These are phyloP conservation scores for Circinella minor DNA, from an alignment of 371 early-diverging fungal species.

Conservation along the genomic window DNA sequence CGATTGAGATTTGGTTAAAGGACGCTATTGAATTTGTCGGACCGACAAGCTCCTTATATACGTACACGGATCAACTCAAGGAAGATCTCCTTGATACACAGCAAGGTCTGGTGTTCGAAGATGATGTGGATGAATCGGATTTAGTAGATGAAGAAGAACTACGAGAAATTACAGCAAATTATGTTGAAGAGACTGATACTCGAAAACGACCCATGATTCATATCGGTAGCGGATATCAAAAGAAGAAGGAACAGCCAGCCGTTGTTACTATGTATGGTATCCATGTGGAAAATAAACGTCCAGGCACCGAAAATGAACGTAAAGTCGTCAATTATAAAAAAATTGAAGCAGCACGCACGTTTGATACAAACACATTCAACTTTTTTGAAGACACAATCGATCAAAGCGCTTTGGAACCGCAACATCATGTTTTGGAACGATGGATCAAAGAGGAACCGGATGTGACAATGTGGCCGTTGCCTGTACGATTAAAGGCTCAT, in stretches of 20 bases:
- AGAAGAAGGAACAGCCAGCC: conserved; percentile 19
- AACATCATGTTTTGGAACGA: conserved; percentile 36
- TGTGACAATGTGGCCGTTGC: conserved; percentile 57
- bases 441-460: conserved; percentile 49
- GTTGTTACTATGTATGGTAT: conserved; percentile 8
- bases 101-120: conserved; percentile 37
- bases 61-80: conserved; percentile 26
- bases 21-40: conserved; percentile 47
- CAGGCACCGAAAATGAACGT: conserved; percentile 18
- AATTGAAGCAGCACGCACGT: conserved; percentile 2
- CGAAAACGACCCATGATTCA: conserved; percentile 34
- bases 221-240: conserved; percentile 39
- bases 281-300: conserved; percentile 13
- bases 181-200: conserved; percentile 43
- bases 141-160: conserved; percentile 63
- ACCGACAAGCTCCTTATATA: conserved; percentile 13
- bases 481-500: conserved; percentile 59
- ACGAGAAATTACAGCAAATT: conserved; percentile 50
- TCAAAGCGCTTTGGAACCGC: neutral
- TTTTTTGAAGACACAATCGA: conserved; percentile 34
- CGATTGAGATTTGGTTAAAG: conserved; percentile 48
- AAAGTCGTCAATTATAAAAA: conserved; percentile 49
- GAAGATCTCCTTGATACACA: conserved; percentile 37
- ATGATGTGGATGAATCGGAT: conserved; percentile 46
- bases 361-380: conserved; percentile 24